Evolutionary conservation across 257 asterid species (phyloP).

Genomic region (Solanum phureja): DNA sequence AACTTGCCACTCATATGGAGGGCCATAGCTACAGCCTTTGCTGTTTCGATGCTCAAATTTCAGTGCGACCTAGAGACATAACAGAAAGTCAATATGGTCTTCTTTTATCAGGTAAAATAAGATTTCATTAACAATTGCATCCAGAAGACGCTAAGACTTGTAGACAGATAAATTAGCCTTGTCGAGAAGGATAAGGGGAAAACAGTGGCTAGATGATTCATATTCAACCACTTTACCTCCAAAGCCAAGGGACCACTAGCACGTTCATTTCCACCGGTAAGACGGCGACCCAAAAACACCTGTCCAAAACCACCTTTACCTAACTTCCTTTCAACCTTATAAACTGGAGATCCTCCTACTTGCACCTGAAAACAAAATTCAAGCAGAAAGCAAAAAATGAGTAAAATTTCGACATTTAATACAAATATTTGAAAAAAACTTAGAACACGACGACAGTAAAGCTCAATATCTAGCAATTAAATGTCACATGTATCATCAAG

Average conservation of each 20-base stretch:
- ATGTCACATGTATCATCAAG: background rate
- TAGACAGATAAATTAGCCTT: background rate
- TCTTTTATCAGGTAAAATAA: background rate
- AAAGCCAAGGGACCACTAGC: slow-evolving; percentile 17
- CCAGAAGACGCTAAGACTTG: background rate
- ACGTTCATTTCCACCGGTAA: slow-evolving; percentile 19
- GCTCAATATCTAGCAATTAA: background rate
- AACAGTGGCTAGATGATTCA: background rate
- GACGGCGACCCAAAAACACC: slow-evolving; percentile 36
- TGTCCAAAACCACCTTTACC: slow-evolving; percentile 49
- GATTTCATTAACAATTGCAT: background rate
- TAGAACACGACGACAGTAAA: background rate
- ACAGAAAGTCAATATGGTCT: background rate
- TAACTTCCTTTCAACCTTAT: slow-evolving; percentile 34
- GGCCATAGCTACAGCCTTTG: slow-evolving; percentile 44
- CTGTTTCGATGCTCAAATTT: slow-evolving; percentile 42
- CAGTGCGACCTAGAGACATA: slow-evolving; percentile 25
- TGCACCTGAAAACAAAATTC: slow-evolving; percentile 24
- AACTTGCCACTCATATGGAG: slow-evolving; percentile 42
- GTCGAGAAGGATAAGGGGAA: background rate
- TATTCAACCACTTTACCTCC: slow-evolving; percentile 14
- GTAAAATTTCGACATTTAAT: background rate
- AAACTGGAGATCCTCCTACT: slow-evolving; percentile 35
- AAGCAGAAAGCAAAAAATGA: background rate
- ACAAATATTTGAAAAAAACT: background rate